Conservation (phyloP, 2,329 filamentous ascomycete species). For the Xylariaceae sp. region DNA sequence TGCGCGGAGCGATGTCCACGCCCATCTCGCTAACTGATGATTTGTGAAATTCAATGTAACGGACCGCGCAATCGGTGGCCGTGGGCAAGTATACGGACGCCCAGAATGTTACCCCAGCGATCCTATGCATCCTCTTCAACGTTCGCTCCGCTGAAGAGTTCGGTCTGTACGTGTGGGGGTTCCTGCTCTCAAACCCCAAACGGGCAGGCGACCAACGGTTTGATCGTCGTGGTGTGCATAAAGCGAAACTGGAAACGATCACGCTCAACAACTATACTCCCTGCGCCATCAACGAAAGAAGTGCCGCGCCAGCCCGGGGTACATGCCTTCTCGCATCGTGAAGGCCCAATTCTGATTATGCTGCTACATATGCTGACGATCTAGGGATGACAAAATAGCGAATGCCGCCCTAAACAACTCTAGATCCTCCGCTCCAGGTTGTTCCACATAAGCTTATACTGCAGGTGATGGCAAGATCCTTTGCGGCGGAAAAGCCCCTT, state of each 20-base stretch:
- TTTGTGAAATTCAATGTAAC: too few species aligned
- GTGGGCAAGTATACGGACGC: too few species aligned
- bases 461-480: background rate
- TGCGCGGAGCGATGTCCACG: too few species aligned
- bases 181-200: slow-evolving; percentile 14
- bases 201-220: slow-evolving; percentile 24
- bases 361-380: background rate
- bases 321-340: background rate
- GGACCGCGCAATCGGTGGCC: too few species aligned
- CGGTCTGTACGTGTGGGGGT: slow-evolving; percentile 3
- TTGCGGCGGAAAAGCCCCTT: too few species aligned
- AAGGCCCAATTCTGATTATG: background rate
- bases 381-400: background rate
- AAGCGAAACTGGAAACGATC: slow-evolving; percentile 32
- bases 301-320: background rate
- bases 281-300: background rate
- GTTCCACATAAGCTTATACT: background rate
- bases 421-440: background rate
- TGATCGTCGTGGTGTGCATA: slow-evolving; percentile 32
- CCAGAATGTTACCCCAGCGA: too few species aligned
- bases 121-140: slow-evolving; percentile 9
- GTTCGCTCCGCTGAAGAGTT: slow-evolving; percentile 11
- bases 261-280: slow-evolving; percentile 11
- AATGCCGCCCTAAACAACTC: background rate
- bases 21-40: too few species aligned